Evolutionary conservation across 495 filamentous ascomycete species (phyloP), one percentile per base, ranked within the genome.

Genomic region (Aspergillus diversus): DNA sequence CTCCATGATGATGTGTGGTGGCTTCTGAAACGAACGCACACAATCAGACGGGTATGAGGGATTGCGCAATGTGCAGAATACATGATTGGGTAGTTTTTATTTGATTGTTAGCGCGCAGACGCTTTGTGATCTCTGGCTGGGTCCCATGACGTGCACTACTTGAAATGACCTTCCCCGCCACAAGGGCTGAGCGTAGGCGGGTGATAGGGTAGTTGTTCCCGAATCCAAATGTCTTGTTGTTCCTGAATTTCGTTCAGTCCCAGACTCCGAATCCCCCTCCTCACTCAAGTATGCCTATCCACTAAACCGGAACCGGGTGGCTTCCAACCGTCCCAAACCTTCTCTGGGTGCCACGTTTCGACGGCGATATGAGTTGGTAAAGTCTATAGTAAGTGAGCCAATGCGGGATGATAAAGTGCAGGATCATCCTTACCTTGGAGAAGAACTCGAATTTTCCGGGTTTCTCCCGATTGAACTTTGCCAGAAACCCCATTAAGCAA

Each of bases 311-410:
- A 97, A 97, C 46, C 91, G 86, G 55, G 87, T 84, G 7, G 92
- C 92, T 76, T 96, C 91, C 46, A 97, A 74, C 64, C 90, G 81
- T 7, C 93, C 93, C 47, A 97, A 81, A 5, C 93, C 93, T 67
- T 97, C 93, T 59, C 93, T 77, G n/a, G 93, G 93, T 21, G 93
- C 93, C 12, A 99, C 90, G 74, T 99, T 97, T 66, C 96, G 84
- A 66, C 96, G 80, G 46, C 95, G 87, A 72, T 98, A 99, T 42
- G 85, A 89, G 68, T 92, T 97, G 7, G 96, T 97, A 71, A 99
- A 99, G 75, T 99, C 91, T 81, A 43, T 5, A 46, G 32, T 27
- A 11, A 27, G 60, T 71, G 57, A 70, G 61, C 47, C 55, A 54
- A 62, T 55, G 15, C 27, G 33, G 33, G 49, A 6, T 13, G 5